Conservation (phyloP, 139 green algal genomes). For the Klebsormidium nitens region DNA sequence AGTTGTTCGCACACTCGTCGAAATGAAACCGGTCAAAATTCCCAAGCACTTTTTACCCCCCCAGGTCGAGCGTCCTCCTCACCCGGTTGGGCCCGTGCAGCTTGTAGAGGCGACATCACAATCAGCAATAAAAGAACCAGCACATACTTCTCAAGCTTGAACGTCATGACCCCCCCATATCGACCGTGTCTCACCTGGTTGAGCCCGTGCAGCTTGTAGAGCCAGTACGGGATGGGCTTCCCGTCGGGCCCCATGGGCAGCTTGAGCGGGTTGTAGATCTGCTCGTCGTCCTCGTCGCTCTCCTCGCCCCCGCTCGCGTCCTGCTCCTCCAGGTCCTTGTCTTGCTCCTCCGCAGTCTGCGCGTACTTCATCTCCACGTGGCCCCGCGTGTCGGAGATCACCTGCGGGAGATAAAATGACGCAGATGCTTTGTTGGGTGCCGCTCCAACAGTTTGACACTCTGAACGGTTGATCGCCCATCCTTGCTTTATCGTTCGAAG, state of each 20-base stretch:
- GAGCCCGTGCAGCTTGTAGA: slow-evolving; percentile 99
- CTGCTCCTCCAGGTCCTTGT: slow-evolving; percentile 55
- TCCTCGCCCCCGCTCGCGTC: slow-evolving; percentile 51
- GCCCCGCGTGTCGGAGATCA: slow-evolving; percentile 65
- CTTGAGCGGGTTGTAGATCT: slow-evolving; percentile 99
- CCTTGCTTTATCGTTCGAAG: no score
- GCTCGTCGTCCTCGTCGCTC: slow-evolving; percentile 64
- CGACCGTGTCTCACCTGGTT: slow-evolving; percentile 61
- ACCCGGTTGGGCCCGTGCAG: not conserved
- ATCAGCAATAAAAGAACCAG: slow-evolving; percentile 4
- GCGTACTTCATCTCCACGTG: slow-evolving; percentile 89
- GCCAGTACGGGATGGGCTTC: slow-evolving; percentile 99
- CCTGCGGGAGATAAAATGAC: slow-evolving; percentile 11
- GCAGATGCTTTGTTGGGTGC: no score
- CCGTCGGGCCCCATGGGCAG: slow-evolving; percentile 97
- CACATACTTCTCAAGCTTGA: slow-evolving; percentile 7
- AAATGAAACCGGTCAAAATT: no score
- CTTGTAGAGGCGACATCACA: slow-evolving; percentile 1
- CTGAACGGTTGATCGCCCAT: no score
- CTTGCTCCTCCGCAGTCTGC: slow-evolving; percentile 86
- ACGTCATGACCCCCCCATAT: not conserved
- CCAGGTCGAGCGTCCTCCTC: not conserved
- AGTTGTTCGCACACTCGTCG: no score
- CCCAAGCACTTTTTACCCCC: no score
- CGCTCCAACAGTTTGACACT: no score